Evolutionary conservation across 2,329 filamentous ascomycete species (phyloP), one percentile per base, ranked within the genome.

Genomic region (Gaeumannomyces sp.): DNA sequence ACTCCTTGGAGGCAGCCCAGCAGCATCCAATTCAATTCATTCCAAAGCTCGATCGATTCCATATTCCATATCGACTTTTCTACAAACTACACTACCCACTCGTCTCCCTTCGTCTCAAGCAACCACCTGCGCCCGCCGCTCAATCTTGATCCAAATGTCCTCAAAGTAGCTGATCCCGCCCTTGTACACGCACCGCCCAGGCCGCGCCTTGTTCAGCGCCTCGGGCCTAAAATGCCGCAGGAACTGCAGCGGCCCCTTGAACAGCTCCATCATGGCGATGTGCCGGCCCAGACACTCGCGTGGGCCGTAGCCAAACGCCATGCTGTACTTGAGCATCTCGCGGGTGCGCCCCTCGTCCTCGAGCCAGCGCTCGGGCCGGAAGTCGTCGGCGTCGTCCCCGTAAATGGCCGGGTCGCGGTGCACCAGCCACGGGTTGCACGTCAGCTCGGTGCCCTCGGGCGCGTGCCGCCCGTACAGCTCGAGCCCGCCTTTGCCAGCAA

Each of bases 361-460:
- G 14, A 78, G 68, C 76, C 85, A 87, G n/a, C 86, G 73, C 70
- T 88, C 85, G 0, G 86, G 86, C 4, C 82, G 73, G 69, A 83
- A 90, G 0, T 71, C 71, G 59, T 87, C 81, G 0, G 82, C 79
- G 66, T 89, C 83, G 0, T 77, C 70, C 0, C 85, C 86, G 65
- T 87, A 89, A 11, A 87, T 72, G 57, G 83, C 79, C 3, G 78
- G 76, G 11, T 83, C 77, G 0, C 83, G 80, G 68, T 89, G 85
- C n/a, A 89, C 74, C 0, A 87, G 83, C 81, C 83, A 88, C 0
- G 85, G 79, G 66, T 82, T 86, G 72, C 82, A 85, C 10, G 85
- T 85, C 2, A 88, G 80, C 64, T 85, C 83, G 1, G 83, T 83
- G 2, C 84, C 84, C 2, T 80, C 84, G 0, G 82, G 81, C 4